Evolutionary conservation across 176 grass and related monocot species (phyloP).

Genomic region (Echinochloa phyllopogon): DNA sequence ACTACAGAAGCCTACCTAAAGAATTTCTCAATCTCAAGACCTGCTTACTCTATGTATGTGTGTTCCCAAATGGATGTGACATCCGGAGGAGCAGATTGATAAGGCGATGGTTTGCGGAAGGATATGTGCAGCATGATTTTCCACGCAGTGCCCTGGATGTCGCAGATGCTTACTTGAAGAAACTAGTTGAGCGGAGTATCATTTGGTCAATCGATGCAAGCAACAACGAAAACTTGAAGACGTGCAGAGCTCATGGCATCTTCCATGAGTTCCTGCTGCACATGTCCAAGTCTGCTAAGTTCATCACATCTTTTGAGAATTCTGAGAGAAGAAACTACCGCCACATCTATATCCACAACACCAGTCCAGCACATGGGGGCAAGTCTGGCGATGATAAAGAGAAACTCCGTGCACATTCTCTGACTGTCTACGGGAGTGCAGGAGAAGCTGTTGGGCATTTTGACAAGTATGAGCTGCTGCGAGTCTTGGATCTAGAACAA

Average conservation of each 20-base stretch:
- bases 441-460: background rate
- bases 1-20: conserved; percentile 14
- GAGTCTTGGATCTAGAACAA: conserved; percentile 18
- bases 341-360: too few relatives aligned
- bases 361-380: too few relatives aligned
- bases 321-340: background rate
- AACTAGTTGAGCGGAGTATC: conserved; percentile 21
- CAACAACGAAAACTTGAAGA: conserved; percentile 11
- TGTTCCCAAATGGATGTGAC: conserved; percentile 5
- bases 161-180: background rate
- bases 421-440: background rate
- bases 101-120: conserved; percentile 25
- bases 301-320: background rate
- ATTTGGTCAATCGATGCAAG: conserved; percentile 9
- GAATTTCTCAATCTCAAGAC: background rate
- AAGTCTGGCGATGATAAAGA: background rate
- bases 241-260: conserved; percentile 18
- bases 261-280: conserved; percentile 41
- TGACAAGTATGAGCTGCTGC: background rate
- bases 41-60: conserved; percentile 30
- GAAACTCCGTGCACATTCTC: background rate
- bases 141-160: background rate
- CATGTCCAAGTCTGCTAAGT: conserved; percentile 13
- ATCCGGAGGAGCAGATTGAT: conserved; percentile 6
- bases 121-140: background rate